These are phyloP conservation scores for Colletotrichum cereale DNA, from an alignment of 2,329 filamentous ascomycete genomes.

Conservation along the genomic window DNA sequence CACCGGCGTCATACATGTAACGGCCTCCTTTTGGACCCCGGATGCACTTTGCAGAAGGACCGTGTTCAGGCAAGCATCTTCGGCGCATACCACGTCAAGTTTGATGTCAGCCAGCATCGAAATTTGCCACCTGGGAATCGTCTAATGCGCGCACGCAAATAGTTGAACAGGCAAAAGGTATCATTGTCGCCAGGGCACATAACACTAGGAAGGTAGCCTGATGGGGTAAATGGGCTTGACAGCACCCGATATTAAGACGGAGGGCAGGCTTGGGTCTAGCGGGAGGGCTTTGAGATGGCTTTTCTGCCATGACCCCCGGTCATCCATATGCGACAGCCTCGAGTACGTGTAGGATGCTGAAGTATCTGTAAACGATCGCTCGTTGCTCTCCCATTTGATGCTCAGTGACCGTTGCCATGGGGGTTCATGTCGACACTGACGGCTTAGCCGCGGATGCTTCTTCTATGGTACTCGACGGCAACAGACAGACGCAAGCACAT, in stretches of 20 bases:
- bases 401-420: constrained; percentile 24
- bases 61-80: constrained; percentile 26
- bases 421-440: constrained; percentile 4
- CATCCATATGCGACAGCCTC: background rate
- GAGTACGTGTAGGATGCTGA: background rate
- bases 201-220: background rate
- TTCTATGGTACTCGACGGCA: background rate
- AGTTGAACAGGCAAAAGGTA: background rate
- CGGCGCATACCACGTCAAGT: constrained; percentile 13
- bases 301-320: background rate
- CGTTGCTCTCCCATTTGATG: background rate
- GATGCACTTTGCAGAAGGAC: constrained; percentile 5
- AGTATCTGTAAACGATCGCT: background rate
- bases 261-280: background rate
- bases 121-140: constrained; percentile 27
- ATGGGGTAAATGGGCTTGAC: constrained; percentile 11
- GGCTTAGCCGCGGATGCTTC: background rate
- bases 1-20: constrained; percentile 40
- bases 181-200: background rate
- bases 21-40: background rate
- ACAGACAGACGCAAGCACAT: background rate
- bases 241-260: background rate
- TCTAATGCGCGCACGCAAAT: constrained; percentile 29
- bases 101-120: constrained; percentile 27
- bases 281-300: constrained; percentile 3